Percentiles rank a stretch among this genome's conserved stretches.
phyloP scores from a whole-genome alignment of 2,329 filamentous ascomycete genomes.

The Colletotrichum sp. region DNA sequence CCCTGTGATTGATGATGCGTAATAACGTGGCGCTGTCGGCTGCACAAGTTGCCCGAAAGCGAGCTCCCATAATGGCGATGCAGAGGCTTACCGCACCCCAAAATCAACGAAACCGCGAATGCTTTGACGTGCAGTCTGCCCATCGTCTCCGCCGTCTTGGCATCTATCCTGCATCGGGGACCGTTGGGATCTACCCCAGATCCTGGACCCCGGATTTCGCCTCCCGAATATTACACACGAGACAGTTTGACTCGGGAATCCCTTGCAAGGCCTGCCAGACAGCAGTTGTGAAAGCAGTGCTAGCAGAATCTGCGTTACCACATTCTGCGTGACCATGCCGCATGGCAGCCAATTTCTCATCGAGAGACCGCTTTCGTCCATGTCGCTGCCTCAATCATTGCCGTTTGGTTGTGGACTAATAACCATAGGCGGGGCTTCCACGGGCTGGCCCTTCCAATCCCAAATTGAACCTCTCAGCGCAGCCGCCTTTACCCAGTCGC shows the following conservation, averaged over 20 bases:
- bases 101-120: neutral
- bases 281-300: neutral
- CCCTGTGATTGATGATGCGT: neutral
- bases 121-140: neutral
- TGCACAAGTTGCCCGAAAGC: neutral
- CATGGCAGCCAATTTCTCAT: neutral
- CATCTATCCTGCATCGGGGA: neutral
- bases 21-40: neutral
- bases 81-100: neutral
- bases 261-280: neutral
- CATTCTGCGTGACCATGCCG: neutral
- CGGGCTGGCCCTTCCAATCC: conserved; percentile 32
- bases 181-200: neutral
- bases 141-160: neutral
- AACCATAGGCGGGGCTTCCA: neutral
- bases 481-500: conserved; percentile 43
- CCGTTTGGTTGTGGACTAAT: neutral
- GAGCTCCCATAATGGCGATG: neutral
- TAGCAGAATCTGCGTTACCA: neutral
- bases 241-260: neutral
- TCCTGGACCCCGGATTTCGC: neutral
- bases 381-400: neutral
- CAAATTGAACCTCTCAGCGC: conserved; percentile 46
- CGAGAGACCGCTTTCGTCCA: neutral
- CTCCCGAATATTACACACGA: neutral